Percentiles rank a stretch among this genome's conserved stretches.
phyloP scores from a whole-genome alignment of 2,329 filamentous ascomycete genomes.

The Penicillium vulpinum region DNA sequence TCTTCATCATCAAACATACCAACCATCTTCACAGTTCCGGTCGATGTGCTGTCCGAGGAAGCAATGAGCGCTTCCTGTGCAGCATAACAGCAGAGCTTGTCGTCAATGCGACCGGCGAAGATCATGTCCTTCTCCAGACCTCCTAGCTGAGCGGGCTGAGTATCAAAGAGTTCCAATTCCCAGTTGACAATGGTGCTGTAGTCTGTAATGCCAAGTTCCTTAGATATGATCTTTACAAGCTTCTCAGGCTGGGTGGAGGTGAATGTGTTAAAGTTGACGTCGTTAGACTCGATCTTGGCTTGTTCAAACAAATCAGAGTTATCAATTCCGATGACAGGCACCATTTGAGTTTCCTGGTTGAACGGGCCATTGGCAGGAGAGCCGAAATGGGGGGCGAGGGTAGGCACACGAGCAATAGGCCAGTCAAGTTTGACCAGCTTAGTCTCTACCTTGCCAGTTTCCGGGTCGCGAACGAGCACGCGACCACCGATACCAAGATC shows the following conservation, averaged over 20 bases:
- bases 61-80: constrained; percentile 81
- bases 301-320: constrained; percentile 58
- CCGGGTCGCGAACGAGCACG: constrained; percentile 75
- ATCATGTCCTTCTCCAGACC: constrained; percentile 92
- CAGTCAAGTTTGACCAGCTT: constrained; percentile 89
- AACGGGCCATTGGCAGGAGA: constrained; percentile 64
- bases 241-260: constrained; percentile 78
- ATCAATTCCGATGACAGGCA: constrained; percentile 89
- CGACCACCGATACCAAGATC: constrained; percentile 88
- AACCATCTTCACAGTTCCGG: constrained; percentile 77
- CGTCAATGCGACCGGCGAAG: constrained; percentile 91
- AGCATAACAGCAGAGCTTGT: constrained; percentile 95
- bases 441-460: constrained; percentile 71
- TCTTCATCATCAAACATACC: constrained; percentile 98
- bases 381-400: constrained; percentile 91
- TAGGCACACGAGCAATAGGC: constrained; percentile 91
- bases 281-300: constrained; percentile 34
- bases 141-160: constrained; percentile 77
- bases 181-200: constrained; percentile 82
- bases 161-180: constrained; percentile 95
- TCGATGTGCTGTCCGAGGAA: constrained; percentile 53
- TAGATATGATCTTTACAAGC: constrained; percentile 79
- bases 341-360: constrained; percentile 90
- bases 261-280: constrained; percentile 63
- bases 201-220: constrained; percentile 71